phyloP scores from a whole-genome alignment of 2,329 filamentous ascomycete species.

The Pseudogymnoascus sp. region DNA sequence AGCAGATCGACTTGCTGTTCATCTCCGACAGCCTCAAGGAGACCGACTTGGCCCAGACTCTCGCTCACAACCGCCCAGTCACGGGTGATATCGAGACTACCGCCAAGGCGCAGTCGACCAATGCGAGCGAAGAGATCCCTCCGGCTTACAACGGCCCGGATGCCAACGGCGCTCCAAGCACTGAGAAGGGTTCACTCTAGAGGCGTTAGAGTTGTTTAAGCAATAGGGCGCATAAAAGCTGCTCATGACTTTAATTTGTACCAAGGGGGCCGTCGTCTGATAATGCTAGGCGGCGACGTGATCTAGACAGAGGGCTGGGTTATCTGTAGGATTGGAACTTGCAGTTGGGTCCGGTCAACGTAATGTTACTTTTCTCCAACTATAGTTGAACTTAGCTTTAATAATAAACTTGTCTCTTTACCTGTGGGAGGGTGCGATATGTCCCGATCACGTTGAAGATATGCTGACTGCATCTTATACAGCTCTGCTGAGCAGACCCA shows the following conservation, averaged over 20 bases:
- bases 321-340: neutral
- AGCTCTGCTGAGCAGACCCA: no score
- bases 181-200: conserved; percentile 1
- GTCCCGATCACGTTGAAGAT: neutral
- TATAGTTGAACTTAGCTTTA: neutral
- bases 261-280: neutral
- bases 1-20: conserved; percentile 16
- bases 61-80: neutral
- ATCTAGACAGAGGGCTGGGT: neutral
- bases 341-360: neutral
- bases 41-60: neutral
- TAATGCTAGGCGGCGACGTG: neutral
- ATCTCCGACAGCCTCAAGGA: neutral
- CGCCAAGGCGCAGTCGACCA: neutral
- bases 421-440: neutral
- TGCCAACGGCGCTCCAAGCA: neutral
- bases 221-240: neutral
- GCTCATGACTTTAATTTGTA: neutral
- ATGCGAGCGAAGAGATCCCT: neutral
- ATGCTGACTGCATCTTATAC: no score
- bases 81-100: conserved; percentile 3
- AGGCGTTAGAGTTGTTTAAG: neutral
- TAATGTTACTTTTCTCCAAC: neutral
- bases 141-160: neutral
- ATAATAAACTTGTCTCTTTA: conserved; percentile 4